A percentile compares a stretch with the other conserved stretches of the same genome.
Conservation (phyloP, 2,329 filamentous ascomycete genomes). For the Xylariaceae sp. region DNA sequence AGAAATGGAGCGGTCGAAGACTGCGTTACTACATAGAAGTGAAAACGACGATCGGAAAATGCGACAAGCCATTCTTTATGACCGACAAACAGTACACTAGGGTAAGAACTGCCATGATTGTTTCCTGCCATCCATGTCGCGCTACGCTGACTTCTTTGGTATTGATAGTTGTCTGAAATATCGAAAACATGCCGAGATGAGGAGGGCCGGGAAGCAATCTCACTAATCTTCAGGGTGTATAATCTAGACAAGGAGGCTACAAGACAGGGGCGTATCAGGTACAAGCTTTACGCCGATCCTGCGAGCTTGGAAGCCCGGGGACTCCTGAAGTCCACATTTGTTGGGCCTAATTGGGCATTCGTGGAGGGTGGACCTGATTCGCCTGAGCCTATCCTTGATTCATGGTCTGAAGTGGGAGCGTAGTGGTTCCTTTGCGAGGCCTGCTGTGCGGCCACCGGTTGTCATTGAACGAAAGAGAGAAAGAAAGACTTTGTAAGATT, state of each 20-base stretch:
- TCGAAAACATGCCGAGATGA: not conserved
- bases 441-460: not conserved
- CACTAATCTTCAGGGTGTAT: not conserved
- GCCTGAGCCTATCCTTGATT: not conserved
- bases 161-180: not conserved
- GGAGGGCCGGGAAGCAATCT: not conserved
- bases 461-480: not conserved
- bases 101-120: not conserved
- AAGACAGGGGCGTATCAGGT: constrained; percentile 5
- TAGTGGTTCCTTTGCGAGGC: not conserved
- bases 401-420: not conserved
- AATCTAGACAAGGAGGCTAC: constrained; percentile 5
- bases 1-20: not conserved
- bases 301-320: not conserved
- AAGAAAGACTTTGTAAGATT: too few species aligned
- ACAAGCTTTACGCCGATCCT: not conserved
- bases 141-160: not conserved
- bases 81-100: not conserved
- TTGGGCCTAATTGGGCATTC: not conserved
- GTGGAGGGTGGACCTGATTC: not conserved
- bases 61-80: not conserved
- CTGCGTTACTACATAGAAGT: constrained; percentile 2
- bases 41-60: constrained; percentile 12
- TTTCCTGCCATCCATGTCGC: not conserved
- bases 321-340: not conserved